Base-by-base conservation (phyloP, 2,329 filamentous ascomycete genomes). In the Fusarium multiceps region DNA sequence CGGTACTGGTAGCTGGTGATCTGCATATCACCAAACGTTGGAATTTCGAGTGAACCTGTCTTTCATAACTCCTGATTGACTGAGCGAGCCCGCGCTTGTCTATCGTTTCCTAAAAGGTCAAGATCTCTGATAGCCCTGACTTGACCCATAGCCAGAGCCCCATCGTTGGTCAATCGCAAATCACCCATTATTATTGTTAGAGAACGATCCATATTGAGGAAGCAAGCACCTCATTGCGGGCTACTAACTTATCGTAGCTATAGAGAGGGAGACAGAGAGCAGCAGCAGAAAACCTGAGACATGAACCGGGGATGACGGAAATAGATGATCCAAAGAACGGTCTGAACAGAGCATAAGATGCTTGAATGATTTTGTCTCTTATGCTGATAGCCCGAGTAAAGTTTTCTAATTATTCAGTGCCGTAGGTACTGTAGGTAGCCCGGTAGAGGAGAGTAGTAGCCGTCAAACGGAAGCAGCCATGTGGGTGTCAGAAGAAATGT, bases 101-200 rank as follows among this genome's bases (percentile, higher is more conserved):
- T n/a, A 70, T 69, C 63, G 49, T 58, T 69, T 68, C 57, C 67
- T 63, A 67, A 58, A 63, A 42, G 32, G 45, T 59, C 49, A 59
- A 64, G 57, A 70, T 70, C 67, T 70, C 57, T 59, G 46, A 69
- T 70, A 56, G 53, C 53, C 55, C 56, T 55, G 55, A 34, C 42
- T 45, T 51, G 23, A 51, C 43, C 40, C 25, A 56, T 46, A 50
- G 25, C 28, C 61, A 51, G 50, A 55, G 28, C 28, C 56, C 64
- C 64, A 56, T 60, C 40, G 42, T 47, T 42, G 43, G 40, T 43
- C 41, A 68, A 68, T 60, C 28, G 34, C 23, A 62, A 55, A 63
- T 69, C 55, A 58, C 49, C 55, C 28, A 58, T 65, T 53, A 40
- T 30, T 34, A 55, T 54, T 50, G 49, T 50, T 56, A 43, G 48